Base-by-base conservation (phyloP, 768 basidiomycete genomes). In the Amyloporia xantha region DNA sequence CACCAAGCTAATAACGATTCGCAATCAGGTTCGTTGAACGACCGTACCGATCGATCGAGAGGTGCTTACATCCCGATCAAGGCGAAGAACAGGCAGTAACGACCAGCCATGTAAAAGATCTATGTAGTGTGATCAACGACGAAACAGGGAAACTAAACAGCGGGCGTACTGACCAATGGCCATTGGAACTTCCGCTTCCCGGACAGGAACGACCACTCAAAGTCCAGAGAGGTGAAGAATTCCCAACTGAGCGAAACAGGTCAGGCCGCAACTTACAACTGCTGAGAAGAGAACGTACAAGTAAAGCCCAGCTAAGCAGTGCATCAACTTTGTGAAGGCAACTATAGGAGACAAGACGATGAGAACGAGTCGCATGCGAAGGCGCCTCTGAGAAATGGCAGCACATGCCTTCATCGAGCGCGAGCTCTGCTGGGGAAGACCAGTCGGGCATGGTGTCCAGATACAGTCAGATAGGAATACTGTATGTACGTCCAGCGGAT, bases 31-130 rank as follows among this genome's bases (percentile, higher is more conserved):
- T 15, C 3, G 7, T n/a, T 13, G 25, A 33, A 41, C 42, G 44
- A 49, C 4, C 36, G 35, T 30, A 20, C 38, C 17, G 15, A 25
- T 9, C 19, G 21, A 26, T n/a, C 27, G n/a, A 17, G 43, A 37
- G 3, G n/a, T 5, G 55, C 71, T 53, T 51, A 74, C 75, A 76
- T 73, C 50, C 74, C 74, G 17, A 76, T 66, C 58, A 76, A 59
- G 7, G 74, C 70, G 41, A 69, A 68, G 15, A 76, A 59, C 28
- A 76, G 55, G 28, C 67, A 49, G 60, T 76, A 76, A 48, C 74
- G 71, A 3, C 69, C 70, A 5, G 66, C 53, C 46, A 76, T 74
- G 58, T 76, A 76, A 51, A 73, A 75, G 24, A 65, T 58, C 73
- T 75, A 4, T 24, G 33, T 15, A 6, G 35, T n/a, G 33, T 26